phyloP scores from a whole-genome alignment of 2,329 filamentous ascomycete genomes.

The Ceratocystis harringtonii region DNA sequence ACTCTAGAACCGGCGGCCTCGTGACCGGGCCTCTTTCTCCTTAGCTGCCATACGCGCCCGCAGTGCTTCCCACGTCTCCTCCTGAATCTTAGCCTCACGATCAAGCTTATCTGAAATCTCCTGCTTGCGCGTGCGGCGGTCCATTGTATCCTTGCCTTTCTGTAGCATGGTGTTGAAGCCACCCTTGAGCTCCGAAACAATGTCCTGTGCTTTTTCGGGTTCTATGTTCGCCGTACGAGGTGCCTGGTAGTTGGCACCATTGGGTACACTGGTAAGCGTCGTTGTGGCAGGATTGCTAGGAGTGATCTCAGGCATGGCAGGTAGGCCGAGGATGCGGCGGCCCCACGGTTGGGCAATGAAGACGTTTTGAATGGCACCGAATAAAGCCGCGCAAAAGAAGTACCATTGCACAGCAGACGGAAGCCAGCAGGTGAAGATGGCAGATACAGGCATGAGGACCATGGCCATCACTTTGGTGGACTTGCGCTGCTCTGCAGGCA shows the following conservation, averaged over 20 bases:
- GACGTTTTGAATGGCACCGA: constrained; percentile 25
- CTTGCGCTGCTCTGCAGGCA: constrained; percentile 23
- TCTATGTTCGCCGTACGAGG: constrained; percentile 22
- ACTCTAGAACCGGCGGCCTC: constrained; percentile 18
- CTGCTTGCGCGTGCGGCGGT: constrained; percentile 26
- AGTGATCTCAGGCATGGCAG: constrained; percentile 20
- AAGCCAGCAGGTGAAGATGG: constrained; percentile 33
- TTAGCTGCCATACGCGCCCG: constrained; percentile 23
- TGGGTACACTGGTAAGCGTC: background rate
- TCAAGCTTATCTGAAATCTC: constrained; percentile 26
- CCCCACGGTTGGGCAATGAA: constrained; percentile 28
- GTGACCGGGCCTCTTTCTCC: constrained; percentile 27
- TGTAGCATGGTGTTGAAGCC: constrained; percentile 27
- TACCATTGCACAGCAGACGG: constrained; percentile 36
- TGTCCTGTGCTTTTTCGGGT: constrained; percentile 20
- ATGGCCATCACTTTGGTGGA: constrained; percentile 31
- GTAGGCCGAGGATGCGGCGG: constrained; percentile 28
- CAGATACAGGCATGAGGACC: constrained; percentile 30
- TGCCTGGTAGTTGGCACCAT: constrained; percentile 24
- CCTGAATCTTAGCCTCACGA: constrained; percentile 24
- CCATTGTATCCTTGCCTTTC: constrained; percentile 23
- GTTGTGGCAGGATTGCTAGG: background rate
- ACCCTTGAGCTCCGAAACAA: constrained; percentile 28
- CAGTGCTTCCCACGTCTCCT: constrained; percentile 22
- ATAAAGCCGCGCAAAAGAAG: constrained; percentile 28